Evolutionary conservation across 108 stramenopile genomes (phyloP), one percentile per base, ranked within the genome.

Genomic region (Nitzschia sp.): DNA sequence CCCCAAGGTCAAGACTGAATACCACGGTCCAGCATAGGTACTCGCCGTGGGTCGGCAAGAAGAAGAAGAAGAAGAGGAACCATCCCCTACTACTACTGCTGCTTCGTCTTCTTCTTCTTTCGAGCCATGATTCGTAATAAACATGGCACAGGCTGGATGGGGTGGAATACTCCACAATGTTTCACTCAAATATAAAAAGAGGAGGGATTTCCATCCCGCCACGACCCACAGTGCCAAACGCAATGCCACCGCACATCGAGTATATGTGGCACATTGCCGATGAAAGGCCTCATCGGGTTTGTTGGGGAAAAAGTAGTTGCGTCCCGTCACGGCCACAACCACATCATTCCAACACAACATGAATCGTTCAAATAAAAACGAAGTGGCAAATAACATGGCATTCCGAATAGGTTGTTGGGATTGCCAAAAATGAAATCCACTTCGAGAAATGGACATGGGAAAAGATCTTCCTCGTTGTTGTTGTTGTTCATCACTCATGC

Each of bases 131-230:
- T 91, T 91, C 35, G 85, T 86, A 19, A 86, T 83, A 58, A 91
- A 91, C 87, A 91, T 88, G 79, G 87, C 86, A 48, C 79, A 80
- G 15, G 90, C 85, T 3, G 90, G 90, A 70, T 86, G 86, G n/a
- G 90, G 90, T 28, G 90, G 90, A 26, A 91, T 76, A 3, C 74
- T 76, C 90, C 90, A 91, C 53, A 88, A 36, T 0, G 84, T 86
- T 76, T 91, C 90, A 0, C 85, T 73, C 17, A 91, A 56, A 33
- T 76, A 88, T 53, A 91, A 58, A 60, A 86, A 91, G 9, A 86
- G 27, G 6, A 88, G 41, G 1, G 82, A 76, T 52, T 86, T 86
- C 86, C 86, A 90, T 17, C 85, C 84, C 6, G 68, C 85, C 25
- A 85, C 27, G 53, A 22, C 58, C 68, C 72, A 79, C 19, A 86